phyloP scores from a whole-genome alignment of 1,284 basidiomycete genomes.

The Flammula alnicola region DNA sequence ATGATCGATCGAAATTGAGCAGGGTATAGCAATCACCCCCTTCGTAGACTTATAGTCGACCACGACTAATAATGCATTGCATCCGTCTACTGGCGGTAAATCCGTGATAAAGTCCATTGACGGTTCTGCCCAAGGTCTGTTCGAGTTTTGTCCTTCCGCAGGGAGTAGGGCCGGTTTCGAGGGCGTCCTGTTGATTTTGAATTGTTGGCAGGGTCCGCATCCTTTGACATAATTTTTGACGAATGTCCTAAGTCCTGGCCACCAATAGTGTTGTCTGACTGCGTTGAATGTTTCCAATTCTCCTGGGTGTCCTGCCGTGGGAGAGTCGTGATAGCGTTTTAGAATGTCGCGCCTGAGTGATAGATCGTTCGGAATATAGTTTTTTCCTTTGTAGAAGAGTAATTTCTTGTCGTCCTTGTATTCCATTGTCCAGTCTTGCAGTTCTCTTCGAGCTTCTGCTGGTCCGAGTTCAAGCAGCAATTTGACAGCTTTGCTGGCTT shows the following conservation, averaged over 20 bases:
- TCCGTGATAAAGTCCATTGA: conserved; percentile 32
- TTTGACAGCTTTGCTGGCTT: background rate
- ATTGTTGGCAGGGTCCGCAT: conserved; percentile 20
- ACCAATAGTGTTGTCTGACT: conserved; percentile 21
- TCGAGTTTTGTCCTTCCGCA: conserved; percentile 20
- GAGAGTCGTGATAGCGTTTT: background rate
- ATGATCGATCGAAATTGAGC: conserved; percentile 24
- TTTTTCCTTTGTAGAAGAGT: conserved; percentile 16
- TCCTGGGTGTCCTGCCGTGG: conserved; percentile 18
- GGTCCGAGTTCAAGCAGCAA: background rate
- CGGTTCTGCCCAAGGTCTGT: conserved; percentile 26
- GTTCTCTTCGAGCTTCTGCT: background rate
- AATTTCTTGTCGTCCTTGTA: conserved; percentile 5
- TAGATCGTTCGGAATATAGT: conserved; percentile 17
- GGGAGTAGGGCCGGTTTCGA: conserved; percentile 19
- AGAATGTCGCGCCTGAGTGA: conserved; percentile 14
- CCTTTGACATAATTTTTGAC: conserved; percentile 28
- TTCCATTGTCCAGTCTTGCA: conserved; percentile 11
- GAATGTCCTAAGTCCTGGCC: conserved; percentile 23
- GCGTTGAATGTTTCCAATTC: conserved; percentile 13
- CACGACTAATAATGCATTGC: conserved; percentile 37
- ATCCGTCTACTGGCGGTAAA: conserved; percentile 38
- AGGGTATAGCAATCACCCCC: conserved; percentile 40
- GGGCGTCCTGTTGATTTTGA: conserved; percentile 14
- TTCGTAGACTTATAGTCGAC: conserved; percentile 44